Evolutionary conservation across 1,284 basidiomycete genomes (phyloP), one percentile per base, ranked within the genome.

Genomic region (Erythrobasidium hasegawianum): DNA sequence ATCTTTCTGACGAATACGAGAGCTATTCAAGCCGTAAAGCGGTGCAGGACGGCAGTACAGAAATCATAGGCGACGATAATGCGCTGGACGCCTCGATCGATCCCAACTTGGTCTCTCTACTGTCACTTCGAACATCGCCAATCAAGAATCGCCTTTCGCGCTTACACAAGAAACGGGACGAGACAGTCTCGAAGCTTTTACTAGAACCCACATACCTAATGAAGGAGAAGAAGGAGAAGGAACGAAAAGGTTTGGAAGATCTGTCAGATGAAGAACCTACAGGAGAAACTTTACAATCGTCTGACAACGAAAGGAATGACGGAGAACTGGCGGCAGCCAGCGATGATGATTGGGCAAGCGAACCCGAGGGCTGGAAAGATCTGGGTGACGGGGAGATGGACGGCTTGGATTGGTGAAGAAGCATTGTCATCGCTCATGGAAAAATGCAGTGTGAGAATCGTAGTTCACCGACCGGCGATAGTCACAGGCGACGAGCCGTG

Each of bases 341-440:
- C 54, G 59, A 68, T 27, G 67, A 68, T 38, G 67, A 68, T 45
- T 68, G 67, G 67, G 67, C 65, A 39, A 68, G 67, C 33, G 67
- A 68, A 20, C 55, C 60, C 16, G 67, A 68, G 43, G 67, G 67
- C 22, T 68, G 67, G 67, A 68, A 68, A 54, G 61, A 50, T 22
- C 24, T 68, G 11, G 54, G 61, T 27, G 61, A 59, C 18, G 67
- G 59, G 27, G 67, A 68, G 22, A 64, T 64, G 61, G 33, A 33
- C 11, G 33, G 33, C 4, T 11, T 33, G 5, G 33, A 33, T 4
- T 33, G 33, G 33, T 33, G 11, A 11, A 33, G 33, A 33, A 33
- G 33, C 33, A n/a, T n/a, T n/a, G n/a, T n/a, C n/a, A n/a, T n/a
- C n/a, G n/a, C n/a, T n/a, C n/a, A n/a, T n/a, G n/a, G n/a, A n/a